Conservation (phyloP, 2,329 filamentous ascomycete genomes). For the Aspergillaceae sp. region DNA sequence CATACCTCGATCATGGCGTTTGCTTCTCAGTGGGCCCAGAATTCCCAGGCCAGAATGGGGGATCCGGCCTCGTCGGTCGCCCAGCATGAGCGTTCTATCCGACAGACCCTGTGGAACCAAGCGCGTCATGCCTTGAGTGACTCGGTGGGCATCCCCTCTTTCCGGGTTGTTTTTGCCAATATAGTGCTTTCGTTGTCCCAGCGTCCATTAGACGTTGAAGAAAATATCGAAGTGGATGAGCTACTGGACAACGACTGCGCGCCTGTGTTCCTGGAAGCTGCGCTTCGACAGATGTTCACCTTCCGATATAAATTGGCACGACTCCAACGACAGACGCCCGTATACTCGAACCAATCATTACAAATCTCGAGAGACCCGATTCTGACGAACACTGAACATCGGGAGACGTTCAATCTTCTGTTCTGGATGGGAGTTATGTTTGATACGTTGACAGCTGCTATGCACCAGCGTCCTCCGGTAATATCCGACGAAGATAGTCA, state of each 20-base stretch:
- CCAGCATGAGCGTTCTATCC: slow-evolving; percentile 30
- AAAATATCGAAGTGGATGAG: slow-evolving; percentile 9
- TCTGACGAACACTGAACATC: slow-evolving; percentile 21
- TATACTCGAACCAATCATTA: not conserved
- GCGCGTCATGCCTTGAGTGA: slow-evolving; percentile 32
- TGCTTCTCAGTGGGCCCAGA: slow-evolving; percentile 34
- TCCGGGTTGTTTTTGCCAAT: slow-evolving; percentile 38
- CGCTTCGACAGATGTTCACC: slow-evolving; percentile 31
- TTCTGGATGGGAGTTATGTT: slow-evolving; percentile 55
- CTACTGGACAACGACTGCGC: slow-evolving; percentile 19
- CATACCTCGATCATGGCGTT: slow-evolving; percentile 38
- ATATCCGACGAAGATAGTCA: slow-evolving; percentile 42
- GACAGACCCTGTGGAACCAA: slow-evolving; percentile 36
- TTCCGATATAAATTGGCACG: slow-evolving; percentile 16
- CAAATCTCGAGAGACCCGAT: slow-evolving; percentile 5
- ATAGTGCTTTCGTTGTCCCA: slow-evolving; percentile 41
- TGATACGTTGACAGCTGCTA: slow-evolving; percentile 49
- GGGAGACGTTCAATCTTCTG: slow-evolving; percentile 44
- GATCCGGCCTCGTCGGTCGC: slow-evolving; percentile 4
- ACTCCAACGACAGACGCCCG: slow-evolving; percentile 5
- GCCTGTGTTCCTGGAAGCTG: slow-evolving; percentile 33
- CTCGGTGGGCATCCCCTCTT: slow-evolving; percentile 36
- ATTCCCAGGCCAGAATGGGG: slow-evolving; percentile 9
- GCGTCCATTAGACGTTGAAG: slow-evolving; percentile 23
- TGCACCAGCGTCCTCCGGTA: slow-evolving; percentile 41